Conservation (phyloP, 495 filamentous ascomycete species). For the Friedmanniomyces simplex region DNA sequence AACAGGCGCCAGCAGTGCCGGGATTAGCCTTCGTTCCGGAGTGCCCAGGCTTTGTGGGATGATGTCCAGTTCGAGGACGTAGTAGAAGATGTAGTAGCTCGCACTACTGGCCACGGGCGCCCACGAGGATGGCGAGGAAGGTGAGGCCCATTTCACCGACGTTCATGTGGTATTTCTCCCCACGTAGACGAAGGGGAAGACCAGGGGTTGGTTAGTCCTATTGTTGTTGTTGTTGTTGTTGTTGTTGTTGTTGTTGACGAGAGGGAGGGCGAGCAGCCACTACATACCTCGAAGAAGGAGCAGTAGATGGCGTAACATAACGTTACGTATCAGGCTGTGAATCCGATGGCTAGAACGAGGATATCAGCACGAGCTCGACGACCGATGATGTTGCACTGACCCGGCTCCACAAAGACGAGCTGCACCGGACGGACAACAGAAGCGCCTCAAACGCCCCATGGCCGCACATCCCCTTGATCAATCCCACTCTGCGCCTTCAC, state of each 20-base stretch:
- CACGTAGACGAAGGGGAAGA: slow-evolving; percentile 62
- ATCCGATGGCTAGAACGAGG: slow-evolving; percentile 50
- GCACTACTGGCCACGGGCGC: slow-evolving; percentile 46
- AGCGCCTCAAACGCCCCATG: slow-evolving; percentile 45
- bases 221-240: too few relatives aligned
- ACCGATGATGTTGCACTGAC: slow-evolving; percentile 30
- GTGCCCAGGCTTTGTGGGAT: slow-evolving; percentile 35
- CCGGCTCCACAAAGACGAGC: slow-evolving; percentile 53
- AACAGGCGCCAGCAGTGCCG: slow-evolving; percentile 46
- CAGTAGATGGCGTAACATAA: slow-evolving; percentile 60
- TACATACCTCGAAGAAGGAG: slow-evolving; percentile 63
- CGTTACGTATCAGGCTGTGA: slow-evolving; percentile 52
- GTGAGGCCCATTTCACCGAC: slow-evolving; percentile 52
- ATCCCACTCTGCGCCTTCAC: slow-evolving; percentile 32
- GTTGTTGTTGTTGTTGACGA: too few relatives aligned
- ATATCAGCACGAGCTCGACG: not conserved
- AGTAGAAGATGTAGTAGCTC: slow-evolving; percentile 42
- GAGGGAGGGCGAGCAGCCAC: too few relatives aligned
- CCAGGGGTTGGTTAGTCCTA: too few relatives aligned
- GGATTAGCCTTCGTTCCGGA: slow-evolving; percentile 45
- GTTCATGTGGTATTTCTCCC: slow-evolving; percentile 51
- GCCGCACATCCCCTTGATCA: slow-evolving; percentile 33
- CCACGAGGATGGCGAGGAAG: slow-evolving; percentile 53
- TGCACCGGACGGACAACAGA: slow-evolving; percentile 51
- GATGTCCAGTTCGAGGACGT: slow-evolving; percentile 43